Base-by-base conservation (phyloP, 495 filamentous ascomycete genomes). In the Tetracladium setigerum region DNA sequence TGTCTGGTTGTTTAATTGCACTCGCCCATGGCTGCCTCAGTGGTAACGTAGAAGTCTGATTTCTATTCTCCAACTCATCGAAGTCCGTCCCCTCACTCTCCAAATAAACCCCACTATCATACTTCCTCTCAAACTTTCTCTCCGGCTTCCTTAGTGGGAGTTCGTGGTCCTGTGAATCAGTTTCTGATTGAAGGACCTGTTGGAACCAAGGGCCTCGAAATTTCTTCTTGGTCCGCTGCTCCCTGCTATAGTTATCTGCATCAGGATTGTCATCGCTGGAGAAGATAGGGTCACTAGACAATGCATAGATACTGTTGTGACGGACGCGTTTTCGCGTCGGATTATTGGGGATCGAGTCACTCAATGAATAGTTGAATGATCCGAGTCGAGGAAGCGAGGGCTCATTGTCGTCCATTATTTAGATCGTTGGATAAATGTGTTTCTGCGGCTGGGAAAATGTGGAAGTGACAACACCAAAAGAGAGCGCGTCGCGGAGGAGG, bases 21-120 rank as follows among this genome's bases (percentile, higher is more conserved):
- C 22, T 51, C 13, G 61, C 41, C 34, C 59, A 54, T 3, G 55
- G 46, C 10, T 57, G 46, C 44, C 49, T 61, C 14, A 63, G 31
- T 30, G 56, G 40, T 4, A 50, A 15, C 5, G n/a, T 34, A 3
- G 41, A 12, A 19, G 6, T 19, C 13, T 39, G 34, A 17, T 27
- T 12, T 7, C 35, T 44, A 12, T 59, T 47, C 30, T 35, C 38
- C 18, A 34, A n/a, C 38, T 52, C 50, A 70, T 62, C 51, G 38
- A 77, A 67, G 7, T 66, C 67, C 13, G 63, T 58, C 9, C 39
- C 62, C 46, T 86, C 84, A 55, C 83, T 86, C 13, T 76, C 80
- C 77, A 90, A 77, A 73, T 78, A 90, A n/a, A 91, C 80, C 44
- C 84, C 87, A 64, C 84, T 89, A 60, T 94, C 87, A n/a, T 79